Conservation (phyloP, 148 eudicot genomes). For the Diospyros lotus region DNA sequence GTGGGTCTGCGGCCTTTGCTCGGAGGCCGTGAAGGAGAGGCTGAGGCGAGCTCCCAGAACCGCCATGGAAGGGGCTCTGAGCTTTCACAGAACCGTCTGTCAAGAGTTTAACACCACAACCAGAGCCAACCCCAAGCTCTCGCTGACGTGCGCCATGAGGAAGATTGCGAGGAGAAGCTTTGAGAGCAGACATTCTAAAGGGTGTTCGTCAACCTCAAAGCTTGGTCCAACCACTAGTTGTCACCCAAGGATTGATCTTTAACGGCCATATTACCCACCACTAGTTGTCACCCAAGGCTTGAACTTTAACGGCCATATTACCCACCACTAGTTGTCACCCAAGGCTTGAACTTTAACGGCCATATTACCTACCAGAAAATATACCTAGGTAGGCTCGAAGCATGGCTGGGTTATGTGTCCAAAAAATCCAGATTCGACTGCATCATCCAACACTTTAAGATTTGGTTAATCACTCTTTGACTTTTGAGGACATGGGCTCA, state of each 20-base stretch:
- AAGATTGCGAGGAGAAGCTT: constrained; percentile 35
- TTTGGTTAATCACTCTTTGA: no score
- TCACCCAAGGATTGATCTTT: constrained; percentile 23
- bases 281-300: no score
- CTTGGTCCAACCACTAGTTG: constrained; percentile 36
- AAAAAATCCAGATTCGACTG: no score
- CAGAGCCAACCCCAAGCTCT: constrained; percentile 47
- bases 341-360: no score
- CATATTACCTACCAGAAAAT: no score
- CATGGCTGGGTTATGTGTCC: no score
- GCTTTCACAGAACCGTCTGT: constrained; percentile 34
- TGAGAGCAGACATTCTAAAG: constrained; percentile 20
- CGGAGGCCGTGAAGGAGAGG: constrained; percentile 55
- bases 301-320: no score
- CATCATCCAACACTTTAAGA: no score
- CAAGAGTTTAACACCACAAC: constrained; percentile 32
- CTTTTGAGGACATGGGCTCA: no score
- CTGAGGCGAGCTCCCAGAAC: not conserved
- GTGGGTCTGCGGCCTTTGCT: constrained; percentile 67
- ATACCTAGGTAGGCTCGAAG: no score
- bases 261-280: no score
- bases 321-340: no score
- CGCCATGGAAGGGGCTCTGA: constrained; percentile 41
- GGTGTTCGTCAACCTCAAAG: not conserved
- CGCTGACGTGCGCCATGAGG: constrained; percentile 36